Base-by-base conservation (phyloP, 2,329 filamentous ascomycete species). In the Fusarium sp. region DNA sequence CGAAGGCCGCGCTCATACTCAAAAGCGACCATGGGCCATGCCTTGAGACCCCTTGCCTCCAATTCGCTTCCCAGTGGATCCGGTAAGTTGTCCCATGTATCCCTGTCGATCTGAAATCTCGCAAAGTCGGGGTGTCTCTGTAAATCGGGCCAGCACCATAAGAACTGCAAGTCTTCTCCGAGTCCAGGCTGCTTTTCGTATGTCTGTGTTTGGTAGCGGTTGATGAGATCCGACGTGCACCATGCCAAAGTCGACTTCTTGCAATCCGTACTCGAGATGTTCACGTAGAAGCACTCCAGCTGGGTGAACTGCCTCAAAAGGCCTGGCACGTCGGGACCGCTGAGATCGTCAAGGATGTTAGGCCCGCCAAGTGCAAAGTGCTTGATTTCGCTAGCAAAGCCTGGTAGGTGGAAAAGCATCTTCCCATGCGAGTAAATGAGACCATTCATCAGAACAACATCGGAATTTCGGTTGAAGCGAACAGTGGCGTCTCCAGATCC, bases 91-190 rank as follows among this genome's bases (percentile, higher is more conserved):
- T 63, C 41, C 38, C 60, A 53, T 6, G 64, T 27, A 29, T 60
- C 52, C 29, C 70, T 55, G 10, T 75, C 66, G 4, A 79, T 69
- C 5, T 79, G 63, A 5, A 74, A 66, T 33, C 72, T 70, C 3
- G 79, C 79, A 64, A 79, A 82, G 12, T 78, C 77, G 3, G 67
- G 61, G 38, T 81, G 73, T 1, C 76, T 68, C 7, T 77, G 72
- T 1, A 78, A 33, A 31, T 84, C 76, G 0, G 82, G 82, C 80
- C 81, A 83, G 29, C 77, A 80, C 58, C 76, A 76, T 6, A 80
- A 9, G 18, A 73, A 72, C 22, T 75, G 58, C 13, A 76, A 33
- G 13, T 79, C 70, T 13, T 78, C 77, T n/a, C 76, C 76, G 0
- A 76, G 29, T 0, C 76, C 78, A 10, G 68, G 53, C 12, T 75